Base-by-base conservation (phyloP, 768 basidiomycete species). In the Pisolithus sp. region DNA sequence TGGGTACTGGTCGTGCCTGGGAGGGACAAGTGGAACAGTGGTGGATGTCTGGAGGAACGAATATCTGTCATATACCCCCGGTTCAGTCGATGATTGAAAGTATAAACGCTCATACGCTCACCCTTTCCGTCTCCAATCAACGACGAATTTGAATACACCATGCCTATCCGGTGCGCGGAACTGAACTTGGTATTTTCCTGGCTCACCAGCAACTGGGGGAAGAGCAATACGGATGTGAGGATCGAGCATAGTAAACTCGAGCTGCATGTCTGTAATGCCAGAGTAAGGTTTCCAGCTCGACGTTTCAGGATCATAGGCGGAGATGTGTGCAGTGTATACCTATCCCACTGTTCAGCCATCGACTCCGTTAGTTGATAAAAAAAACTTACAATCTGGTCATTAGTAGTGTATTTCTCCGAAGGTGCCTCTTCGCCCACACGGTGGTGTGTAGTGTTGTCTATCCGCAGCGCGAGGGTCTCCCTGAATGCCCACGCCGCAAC, bases 241-340 rank as follows among this genome's bases (percentile, higher is more conserved):
- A 67, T 99, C 96, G 38, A 99, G 82, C 96, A 99, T 99, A 20
- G 93, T 95, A 66, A 98, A 97, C 60, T 95, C 94, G 47, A 98
- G 76, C 60, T 97, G 95, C 26, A 98, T 64, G 65, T 98, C 96
- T 10, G 71, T 66, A 47, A 92, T 67, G 30, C 76, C 79, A 12
- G 84, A 82, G 65, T 83, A 84, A 0, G 91, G 85, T 48, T 72
- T 71, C 92, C 93, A 97, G 12, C 64, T 66, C 8, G 73, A 70
- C 6, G 73, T 75, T 52, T 64, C 65, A 20, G 82, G 66, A 59
- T 86, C 73, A 63, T 78, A 89, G 43, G 79, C 75, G 13, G 90
- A 89, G 46, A 98, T 76, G 23, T 83, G 76, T 1, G 87, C 76
- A 17, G 76, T 77, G 68, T 83, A 96, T 2, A 82, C 82, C 92